Base-by-base conservation (phyloP, 2,329 filamentous ascomycete genomes). In the Ophiobolus disseminans region DNA sequence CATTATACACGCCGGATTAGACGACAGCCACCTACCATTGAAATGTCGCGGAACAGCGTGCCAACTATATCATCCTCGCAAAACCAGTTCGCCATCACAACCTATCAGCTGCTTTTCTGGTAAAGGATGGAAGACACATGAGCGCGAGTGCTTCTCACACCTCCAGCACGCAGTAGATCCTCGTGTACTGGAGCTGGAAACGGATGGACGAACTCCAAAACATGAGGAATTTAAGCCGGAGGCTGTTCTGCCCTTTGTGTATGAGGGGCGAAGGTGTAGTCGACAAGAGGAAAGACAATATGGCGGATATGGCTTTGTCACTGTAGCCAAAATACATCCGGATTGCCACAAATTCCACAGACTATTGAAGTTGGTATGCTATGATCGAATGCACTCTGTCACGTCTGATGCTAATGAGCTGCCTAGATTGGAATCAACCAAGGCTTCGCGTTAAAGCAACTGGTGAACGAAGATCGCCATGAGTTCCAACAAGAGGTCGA, bases 401-500 rank as follows among this genome's bases (percentile, higher is more conserved):
- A 20, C n/a, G 20, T n/a, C 30, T 17, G 16, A 22, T 34, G 19
- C 21, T 42, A 14, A 42, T 34, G 4, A 8, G 2, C 16, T 5
- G 6, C 3, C 6, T 20, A 34, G 21, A 48, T 48, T 36, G n/a
- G 16, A 28, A 35, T 40, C 10, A 26, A 49, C 5, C n/a, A 40
- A 14, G n/a, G 30, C 1, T 44, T 49, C 30, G 46, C 46, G 2
- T 7, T 35, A 14, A 44, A 44, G n/a, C 40, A 30, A 34, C 21
- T 44, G 20, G 10, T 23, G 5, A 32, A 40, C 4, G n/a, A 23
- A 3, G 28, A 43, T 11, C 7, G 8, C 16, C n/a, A 26, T 13
- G 48, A 42, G 2, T 55, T 55, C 19, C 3, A 23, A 14, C 32
- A 20, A 10, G 52, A 55, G 30, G 40, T 43, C 2, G 26, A 37